These are phyloP conservation scores for Calycina herbarum DNA, from an alignment of 2,329 filamentous ascomycete genomes.

Conservation along the genomic window DNA sequence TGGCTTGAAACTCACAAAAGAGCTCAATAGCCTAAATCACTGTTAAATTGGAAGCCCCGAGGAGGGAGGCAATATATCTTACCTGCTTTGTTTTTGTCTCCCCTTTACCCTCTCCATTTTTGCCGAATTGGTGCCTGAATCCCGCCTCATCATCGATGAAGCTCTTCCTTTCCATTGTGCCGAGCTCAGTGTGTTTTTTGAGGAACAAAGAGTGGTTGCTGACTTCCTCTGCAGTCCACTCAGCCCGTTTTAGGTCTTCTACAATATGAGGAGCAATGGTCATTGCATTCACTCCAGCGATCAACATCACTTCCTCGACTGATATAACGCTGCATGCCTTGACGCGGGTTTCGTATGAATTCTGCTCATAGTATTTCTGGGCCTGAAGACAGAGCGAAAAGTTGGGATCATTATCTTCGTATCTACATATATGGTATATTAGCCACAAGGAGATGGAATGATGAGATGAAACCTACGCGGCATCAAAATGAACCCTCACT, in stretches of 20 bases:
- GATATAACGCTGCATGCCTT: background rate
- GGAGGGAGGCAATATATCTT: background rate
- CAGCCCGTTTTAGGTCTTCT: background rate
- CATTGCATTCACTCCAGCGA: background rate
- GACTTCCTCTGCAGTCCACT: background rate
- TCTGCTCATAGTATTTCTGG: background rate
- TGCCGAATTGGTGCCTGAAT: background rate
- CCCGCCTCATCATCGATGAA: background rate
- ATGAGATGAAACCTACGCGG: background rate
- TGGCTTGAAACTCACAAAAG: background rate
- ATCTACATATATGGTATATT: background rate
- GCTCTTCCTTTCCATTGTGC: background rate
- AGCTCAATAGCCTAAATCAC: background rate
- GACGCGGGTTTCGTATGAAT: background rate
- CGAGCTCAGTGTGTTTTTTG: background rate
- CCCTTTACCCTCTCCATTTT: background rate
- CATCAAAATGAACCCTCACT: background rate
- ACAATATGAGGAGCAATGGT: background rate
- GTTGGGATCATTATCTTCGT: background rate
- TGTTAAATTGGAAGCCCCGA: background rate
- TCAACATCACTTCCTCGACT: background rate
- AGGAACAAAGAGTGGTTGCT: background rate
- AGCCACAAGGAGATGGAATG: background rate
- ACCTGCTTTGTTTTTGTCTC: background rate
- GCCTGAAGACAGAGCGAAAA: background rate